These are phyloP conservation scores for Casuarina equisetifolia DNA, from an alignment of 306 rosid species.

Conservation along the genomic window DNA sequence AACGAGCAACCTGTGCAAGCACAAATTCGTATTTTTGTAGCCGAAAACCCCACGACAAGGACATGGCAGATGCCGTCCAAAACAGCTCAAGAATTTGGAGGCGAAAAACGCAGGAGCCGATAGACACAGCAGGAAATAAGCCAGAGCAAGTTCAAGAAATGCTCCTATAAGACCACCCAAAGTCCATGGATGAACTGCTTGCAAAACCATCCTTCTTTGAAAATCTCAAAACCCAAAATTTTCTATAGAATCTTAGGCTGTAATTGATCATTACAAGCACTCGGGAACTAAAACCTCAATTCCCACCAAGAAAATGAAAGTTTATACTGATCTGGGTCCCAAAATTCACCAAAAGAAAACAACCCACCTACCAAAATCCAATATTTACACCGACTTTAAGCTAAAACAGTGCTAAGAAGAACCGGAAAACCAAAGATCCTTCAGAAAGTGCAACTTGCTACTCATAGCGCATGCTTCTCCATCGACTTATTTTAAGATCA, in stretches of 20 bases:
- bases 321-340: neutral
- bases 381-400: neutral
- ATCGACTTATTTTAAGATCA: neutral
- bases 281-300: slow-evolving; percentile 9
- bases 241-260: slow-evolving; percentile 14
- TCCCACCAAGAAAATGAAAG: slow-evolving; percentile 26
- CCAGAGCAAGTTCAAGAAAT: slow-evolving; percentile 62
- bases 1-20: slow-evolving; percentile 52
- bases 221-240: slow-evolving; percentile 35
- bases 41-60: slow-evolving; percentile 80
- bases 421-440: slow-evolving; percentile 7
- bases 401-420: neutral
- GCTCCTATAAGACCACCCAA: slow-evolving; percentile 61
- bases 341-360: neutral
- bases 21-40: slow-evolving; percentile 43
- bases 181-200: slow-evolving; percentile 69
- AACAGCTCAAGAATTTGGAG: slow-evolving; percentile 39
- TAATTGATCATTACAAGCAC: slow-evolving; percentile 24
- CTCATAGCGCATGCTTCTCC: neutral
- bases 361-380: neutral
- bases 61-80: slow-evolving; percentile 65
- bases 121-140: slow-evolving; percentile 64
- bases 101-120: slow-evolving; percentile 58
- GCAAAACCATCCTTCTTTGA: slow-evolving; percentile 44
- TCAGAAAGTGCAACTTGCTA: neutral